These are phyloP conservation scores for Candida glucosophila DNA, from an alignment of 1,139 yeast species.

Conservation along the genomic window DNA sequence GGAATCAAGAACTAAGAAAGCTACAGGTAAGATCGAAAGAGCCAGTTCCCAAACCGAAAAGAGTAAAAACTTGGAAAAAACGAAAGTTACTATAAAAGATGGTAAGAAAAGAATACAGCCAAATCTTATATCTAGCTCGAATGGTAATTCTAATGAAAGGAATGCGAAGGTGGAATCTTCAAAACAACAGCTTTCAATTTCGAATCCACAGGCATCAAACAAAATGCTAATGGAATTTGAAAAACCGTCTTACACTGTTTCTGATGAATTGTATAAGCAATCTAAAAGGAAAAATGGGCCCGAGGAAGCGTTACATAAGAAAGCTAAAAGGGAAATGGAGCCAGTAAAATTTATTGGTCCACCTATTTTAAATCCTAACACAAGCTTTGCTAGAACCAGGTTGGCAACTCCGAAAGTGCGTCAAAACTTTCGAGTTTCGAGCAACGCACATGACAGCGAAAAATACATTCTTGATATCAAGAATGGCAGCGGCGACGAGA, in stretches of 20 bases:
- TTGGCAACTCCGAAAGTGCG: slow-evolving; percentile 77
- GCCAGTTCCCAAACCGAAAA: slow-evolving; percentile 1
- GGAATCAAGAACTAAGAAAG: slow-evolving; percentile 11
- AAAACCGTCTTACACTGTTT: slow-evolving; percentile 50
- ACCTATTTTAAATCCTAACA: slow-evolving; percentile 68
- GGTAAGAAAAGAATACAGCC: slow-evolving; percentile 44
- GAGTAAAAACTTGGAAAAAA: slow-evolving; percentile 1
- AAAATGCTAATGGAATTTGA: too few relatives aligned
- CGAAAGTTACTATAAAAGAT: slow-evolving; percentile 30
- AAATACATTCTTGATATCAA: slow-evolving; percentile 29
- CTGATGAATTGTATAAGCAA: slow-evolving; percentile 31
- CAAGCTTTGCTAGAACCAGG: slow-evolving; percentile 71
- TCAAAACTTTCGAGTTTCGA: slow-evolving; percentile 34
- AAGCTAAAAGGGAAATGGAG: slow-evolving; percentile 39
- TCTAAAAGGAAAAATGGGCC: slow-evolving; percentile 27
- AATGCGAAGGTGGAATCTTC: slow-evolving; percentile 3
- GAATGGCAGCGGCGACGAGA: slow-evolving; percentile 50
- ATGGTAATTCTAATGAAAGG: slow-evolving; percentile 5
- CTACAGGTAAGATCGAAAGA: slow-evolving; percentile 1
- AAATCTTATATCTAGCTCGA: slow-evolving; percentile 18
- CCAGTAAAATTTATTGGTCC: slow-evolving; percentile 75
- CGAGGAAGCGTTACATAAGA: slow-evolving; percentile 22
- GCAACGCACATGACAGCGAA: slow-evolving; percentile 17
- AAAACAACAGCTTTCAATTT: slow-evolving; percentile 18
- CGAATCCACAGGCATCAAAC: too few relatives aligned